phyloP scores from a whole-genome alignment of 257 asterid species.

The Nicotiana tabacum region DNA sequence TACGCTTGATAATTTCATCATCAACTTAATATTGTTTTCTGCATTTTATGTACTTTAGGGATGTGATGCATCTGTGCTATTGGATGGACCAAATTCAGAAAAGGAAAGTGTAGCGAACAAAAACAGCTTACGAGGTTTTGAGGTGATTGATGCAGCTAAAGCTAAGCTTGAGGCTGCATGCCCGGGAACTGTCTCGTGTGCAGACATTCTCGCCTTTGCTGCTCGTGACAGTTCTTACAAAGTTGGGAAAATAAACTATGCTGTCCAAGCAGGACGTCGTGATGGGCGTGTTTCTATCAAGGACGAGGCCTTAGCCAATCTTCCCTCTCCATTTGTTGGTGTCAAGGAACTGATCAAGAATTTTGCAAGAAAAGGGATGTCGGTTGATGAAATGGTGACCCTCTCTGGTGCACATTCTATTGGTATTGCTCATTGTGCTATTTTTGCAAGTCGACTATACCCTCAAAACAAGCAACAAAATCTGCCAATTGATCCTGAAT shows the following conservation, averaged over 20 bases:
- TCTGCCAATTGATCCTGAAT: constrained; percentile 29
- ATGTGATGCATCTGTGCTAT: constrained; percentile 49
- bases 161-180: constrained; percentile 42
- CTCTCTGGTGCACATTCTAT: constrained; percentile 67
- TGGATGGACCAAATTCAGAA: constrained; percentile 38
- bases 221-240: constrained; percentile 53
- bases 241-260: constrained; percentile 34
- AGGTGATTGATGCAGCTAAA: constrained; percentile 55
- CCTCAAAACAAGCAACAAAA: constrained; percentile 24
- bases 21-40: not conserved
- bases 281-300: constrained; percentile 42
- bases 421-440: constrained; percentile 43
- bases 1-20: not conserved
- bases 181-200: constrained; percentile 48
- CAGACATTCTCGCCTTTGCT: constrained; percentile 61
- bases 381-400: constrained; percentile 66
- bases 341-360: constrained; percentile 30
- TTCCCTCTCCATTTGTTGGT: constrained; percentile 50
- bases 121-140: constrained; percentile 52
- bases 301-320: constrained; percentile 26
- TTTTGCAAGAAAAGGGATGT: constrained; percentile 44
- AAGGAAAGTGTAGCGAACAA: constrained; percentile 38
- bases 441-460: constrained; percentile 39
- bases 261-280: constrained; percentile 51
- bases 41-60: constrained; percentile 26